Evolutionary conservation across 192 early-diverging fungal species (phyloP).

Genomic region (Radiomyces spectabilis): DNA sequence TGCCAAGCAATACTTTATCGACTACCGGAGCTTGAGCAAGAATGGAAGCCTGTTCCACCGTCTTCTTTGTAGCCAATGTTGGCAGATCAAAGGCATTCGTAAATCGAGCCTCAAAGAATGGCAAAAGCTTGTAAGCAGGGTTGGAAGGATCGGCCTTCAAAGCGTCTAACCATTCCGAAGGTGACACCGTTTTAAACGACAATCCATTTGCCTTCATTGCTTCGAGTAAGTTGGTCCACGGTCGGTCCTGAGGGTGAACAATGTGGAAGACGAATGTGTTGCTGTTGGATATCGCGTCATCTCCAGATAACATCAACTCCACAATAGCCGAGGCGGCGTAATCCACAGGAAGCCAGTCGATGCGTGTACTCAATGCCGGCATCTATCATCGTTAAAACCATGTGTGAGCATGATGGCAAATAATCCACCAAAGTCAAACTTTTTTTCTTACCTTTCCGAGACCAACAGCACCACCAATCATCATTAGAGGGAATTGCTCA

Average conservation of each 20-base stretch:
- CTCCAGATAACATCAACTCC: conserved; percentile 20
- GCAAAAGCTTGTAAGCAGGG: conserved; percentile 18
- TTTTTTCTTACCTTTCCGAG: too few relatives aligned
- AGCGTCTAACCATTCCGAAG: conserved; percentile 11
- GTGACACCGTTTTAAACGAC: conserved; percentile 4
- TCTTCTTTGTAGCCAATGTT: too few relatives aligned
- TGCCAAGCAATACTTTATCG: too few relatives aligned
- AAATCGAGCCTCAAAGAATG: too few relatives aligned
- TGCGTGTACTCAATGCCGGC: conserved; percentile 10
- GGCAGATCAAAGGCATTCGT: too few relatives aligned
- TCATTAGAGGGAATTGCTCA: conserved; percentile 21
- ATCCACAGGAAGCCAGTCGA: conserved; percentile 29
- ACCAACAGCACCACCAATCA: conserved; percentile 12
- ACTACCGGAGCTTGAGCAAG: too few relatives aligned
- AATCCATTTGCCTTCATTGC: conserved; percentile 11
- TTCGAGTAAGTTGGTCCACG: conserved; percentile 13
- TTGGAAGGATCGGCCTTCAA: conserved; percentile 16
- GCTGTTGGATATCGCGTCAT: too few relatives aligned
- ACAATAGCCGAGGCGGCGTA: conserved; percentile 12
- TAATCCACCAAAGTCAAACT: too few relatives aligned
- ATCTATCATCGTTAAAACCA: too few relatives aligned
- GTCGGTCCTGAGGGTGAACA: conserved; percentile 12
- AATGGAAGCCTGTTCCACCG: too few relatives aligned
- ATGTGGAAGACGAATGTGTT: conserved; percentile 12
- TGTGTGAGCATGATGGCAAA: too few relatives aligned